phyloP scores from a whole-genome alignment of 306 rosid genomes.

The Pyrus communis region DNA sequence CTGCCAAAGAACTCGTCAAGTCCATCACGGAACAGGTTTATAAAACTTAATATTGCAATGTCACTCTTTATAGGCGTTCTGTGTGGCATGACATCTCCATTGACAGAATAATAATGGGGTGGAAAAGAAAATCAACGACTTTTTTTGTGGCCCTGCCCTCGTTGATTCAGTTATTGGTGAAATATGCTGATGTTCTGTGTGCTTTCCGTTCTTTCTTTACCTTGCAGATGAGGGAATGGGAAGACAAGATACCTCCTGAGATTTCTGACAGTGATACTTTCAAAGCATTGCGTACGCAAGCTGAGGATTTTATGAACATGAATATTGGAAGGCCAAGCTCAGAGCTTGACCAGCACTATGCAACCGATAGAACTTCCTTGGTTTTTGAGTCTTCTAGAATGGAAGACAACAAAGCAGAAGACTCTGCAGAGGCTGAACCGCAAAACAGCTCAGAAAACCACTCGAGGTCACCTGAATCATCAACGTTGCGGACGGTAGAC shows the following conservation, averaged over 20 bases:
- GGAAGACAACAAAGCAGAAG: conserved; percentile 21
- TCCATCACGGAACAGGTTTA: conserved; percentile 64
- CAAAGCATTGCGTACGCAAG: conserved; percentile 42
- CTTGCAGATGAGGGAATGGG: conserved; percentile 48
- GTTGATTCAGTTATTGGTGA: not conserved
- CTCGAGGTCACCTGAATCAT: conserved; percentile 23
- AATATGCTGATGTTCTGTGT: conserved; percentile 21
- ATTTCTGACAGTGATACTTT: conserved; percentile 33
- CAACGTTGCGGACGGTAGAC: conserved; percentile 28
- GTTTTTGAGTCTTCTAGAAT: conserved; percentile 20
- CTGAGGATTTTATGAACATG: conserved; percentile 42
- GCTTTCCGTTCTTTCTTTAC: conserved; percentile 15
- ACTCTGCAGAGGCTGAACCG: conserved; percentile 24
- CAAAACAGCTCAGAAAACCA: conserved; percentile 29
- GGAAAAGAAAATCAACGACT: not conserved
- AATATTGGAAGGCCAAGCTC: conserved; percentile 2
- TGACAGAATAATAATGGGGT: not conserved
- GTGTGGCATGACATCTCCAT: not conserved
- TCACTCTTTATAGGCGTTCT: not conserved
- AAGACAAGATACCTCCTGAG: conserved; percentile 52
- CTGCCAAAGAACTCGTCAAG: conserved; percentile 43
- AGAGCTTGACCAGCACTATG: conserved; percentile 26
- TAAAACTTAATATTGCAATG: not conserved
- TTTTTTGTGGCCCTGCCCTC: not conserved
- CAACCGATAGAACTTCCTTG: conserved; percentile 22